Percentiles rank a stretch among this genome's conserved stretches.
Conservation (phyloP, 768 basidiomycete species). For the Tylopilus cervinicoccineus region DNA sequence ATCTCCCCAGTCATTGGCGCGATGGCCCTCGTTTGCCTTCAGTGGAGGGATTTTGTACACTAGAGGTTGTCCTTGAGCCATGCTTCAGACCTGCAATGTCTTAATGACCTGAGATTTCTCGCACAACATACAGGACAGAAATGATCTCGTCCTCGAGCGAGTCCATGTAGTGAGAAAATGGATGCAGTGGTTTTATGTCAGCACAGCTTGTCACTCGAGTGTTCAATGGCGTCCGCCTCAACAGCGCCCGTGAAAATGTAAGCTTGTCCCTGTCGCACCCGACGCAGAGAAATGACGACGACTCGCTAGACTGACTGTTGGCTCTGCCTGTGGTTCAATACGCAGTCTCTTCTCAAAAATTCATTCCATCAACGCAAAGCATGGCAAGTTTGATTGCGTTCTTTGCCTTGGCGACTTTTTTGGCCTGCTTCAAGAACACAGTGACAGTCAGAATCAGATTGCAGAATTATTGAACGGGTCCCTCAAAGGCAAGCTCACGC, state of each 20-base stretch:
- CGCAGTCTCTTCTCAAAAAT: conserved; percentile 76
- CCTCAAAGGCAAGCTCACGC: conserved; percentile 52
- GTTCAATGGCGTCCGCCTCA: conserved; percentile 23
- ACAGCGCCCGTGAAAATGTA: conserved; percentile 31
- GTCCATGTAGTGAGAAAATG: conserved; percentile 41
- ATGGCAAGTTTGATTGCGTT: conserved; percentile 87
- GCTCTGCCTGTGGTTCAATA: conserved; percentile 74
- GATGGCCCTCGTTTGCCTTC: conserved; percentile 83
- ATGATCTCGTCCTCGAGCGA: conserved; percentile 75
- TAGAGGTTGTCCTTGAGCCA: conserved; percentile 33
- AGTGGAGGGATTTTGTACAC: conserved; percentile 91
- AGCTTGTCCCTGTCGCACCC: conserved; percentile 4
- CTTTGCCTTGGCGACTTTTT: conserved; percentile 88
- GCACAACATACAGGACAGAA: conserved; percentile 83
- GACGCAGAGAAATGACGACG: conserved; percentile 2
- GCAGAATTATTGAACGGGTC: conserved; percentile 60
- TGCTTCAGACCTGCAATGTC: conserved; percentile 9
- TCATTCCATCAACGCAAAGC: conserved; percentile 80
- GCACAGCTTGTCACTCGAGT: background rate
- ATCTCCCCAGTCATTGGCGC: conserved; percentile 92
- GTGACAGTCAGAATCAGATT: conserved; percentile 46
- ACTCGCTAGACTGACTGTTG: conserved; percentile 61
- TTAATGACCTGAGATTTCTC: conserved; percentile 80
- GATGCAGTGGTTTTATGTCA: conserved; percentile 24
- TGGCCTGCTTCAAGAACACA: conserved; percentile 44